Base-by-base conservation (phyloP, 805 yeast species). In the Cyberlindnera petersonii region DNA sequence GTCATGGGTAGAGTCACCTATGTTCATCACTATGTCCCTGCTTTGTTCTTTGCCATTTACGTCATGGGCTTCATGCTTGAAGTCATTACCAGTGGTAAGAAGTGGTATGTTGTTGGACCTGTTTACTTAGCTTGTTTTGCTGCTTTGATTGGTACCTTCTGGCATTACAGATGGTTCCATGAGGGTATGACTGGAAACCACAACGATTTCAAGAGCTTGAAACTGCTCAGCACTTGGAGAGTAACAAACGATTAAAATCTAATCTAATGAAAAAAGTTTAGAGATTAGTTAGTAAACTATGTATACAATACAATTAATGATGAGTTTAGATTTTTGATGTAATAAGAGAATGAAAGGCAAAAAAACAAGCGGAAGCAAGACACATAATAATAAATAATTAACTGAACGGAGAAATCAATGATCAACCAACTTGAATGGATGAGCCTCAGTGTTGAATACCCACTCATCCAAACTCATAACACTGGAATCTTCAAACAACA, bases 1-100 rank as follows among this genome's bases (percentile, higher is more conserved):
- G 64, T 87, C 43, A 91, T 91, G 98, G 88, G 94, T 10, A 84
- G 98, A 69, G 97, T 93, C 41, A 88, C 95, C 2, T 91, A 93
- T 60, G 93, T 91, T 24, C 98, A 91, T 65, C 98, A 91, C 62
- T 91, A 91, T 63, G 76, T 88, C 50, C 98, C 98, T 11, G 96
- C 98, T 1, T 72, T 89, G 47, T 91, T 85, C 65, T 91, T 91
- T 68, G 98, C 98, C 35, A 82, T 88, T 69, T 67, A 89, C 48
- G 81, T 86, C 13, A 59, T 65, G 55, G 66, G 64, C 19, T 56
- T 56, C 52, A 43, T 55, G 24, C 41, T 64, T 27, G 64, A 59
- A 35, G 30, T 56, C 40, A 29, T 33, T 19, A 34, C 61, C 16
- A 48, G 55, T 23, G 34, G 55, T 39, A 40, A 52, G 37, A 46